Conservation (phyloP, 2,329 filamentous ascomycete genomes). For the Saccharata proteae region DNA sequence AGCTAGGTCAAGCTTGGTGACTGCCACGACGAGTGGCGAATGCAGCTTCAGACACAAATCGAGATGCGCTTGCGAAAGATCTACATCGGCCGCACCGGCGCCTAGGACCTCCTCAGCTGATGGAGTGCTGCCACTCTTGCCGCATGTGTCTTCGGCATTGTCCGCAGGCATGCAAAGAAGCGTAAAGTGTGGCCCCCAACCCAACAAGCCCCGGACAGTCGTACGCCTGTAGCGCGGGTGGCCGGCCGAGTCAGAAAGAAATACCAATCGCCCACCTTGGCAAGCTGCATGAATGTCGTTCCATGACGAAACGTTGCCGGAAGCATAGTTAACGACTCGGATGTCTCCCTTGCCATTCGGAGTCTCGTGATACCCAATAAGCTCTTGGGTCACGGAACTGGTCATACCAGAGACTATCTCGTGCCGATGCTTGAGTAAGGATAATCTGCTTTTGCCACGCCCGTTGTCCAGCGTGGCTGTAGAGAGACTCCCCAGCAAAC, state of each 20-base stretch:
- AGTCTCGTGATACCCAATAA: constrained; percentile 59
- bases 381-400: constrained; percentile 85
- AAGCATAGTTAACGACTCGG: constrained; percentile 57
- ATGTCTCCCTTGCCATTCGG: constrained; percentile 1
- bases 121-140: constrained; percentile 33
- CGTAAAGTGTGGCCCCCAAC: constrained; percentile 93
- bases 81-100: constrained; percentile 45
- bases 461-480: constrained; percentile 87
- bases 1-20: constrained; percentile 85
- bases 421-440: constrained; percentile 81
- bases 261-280: constrained; percentile 63
- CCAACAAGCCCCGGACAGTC: constrained; percentile 77
- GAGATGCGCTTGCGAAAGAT: constrained; percentile 68
- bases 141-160: constrained; percentile 43
- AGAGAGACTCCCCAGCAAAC: constrained; percentile 73
- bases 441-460: constrained; percentile 76
- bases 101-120: constrained; percentile 41
- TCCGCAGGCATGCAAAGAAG: constrained; percentile 78
- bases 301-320: constrained; percentile 83
- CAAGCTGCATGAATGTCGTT: constrained; percentile 79
- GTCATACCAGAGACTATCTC: constrained; percentile 87
- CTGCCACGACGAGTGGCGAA: constrained; percentile 65
- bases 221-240: constrained; percentile 83
- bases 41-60: constrained; percentile 72
- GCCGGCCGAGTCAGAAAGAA: constrained; percentile 85